Evolutionary conservation across 1,284 basidiomycete genomes (phyloP).

Genomic region (Mycocalia duriaeana): DNA sequence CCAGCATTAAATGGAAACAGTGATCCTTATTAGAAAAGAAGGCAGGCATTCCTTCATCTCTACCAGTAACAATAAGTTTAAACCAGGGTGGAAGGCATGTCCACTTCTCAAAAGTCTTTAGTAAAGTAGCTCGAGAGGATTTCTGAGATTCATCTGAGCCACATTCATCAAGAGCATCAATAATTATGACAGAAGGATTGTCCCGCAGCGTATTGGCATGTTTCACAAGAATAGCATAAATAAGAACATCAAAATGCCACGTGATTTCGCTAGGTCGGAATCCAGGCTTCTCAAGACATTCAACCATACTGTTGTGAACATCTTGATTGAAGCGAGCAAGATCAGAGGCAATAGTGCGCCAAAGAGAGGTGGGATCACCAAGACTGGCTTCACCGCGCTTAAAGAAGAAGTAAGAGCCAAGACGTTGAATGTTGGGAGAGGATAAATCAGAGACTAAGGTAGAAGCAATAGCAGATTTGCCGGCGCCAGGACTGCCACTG

Average conservation of each 20-base stretch:
- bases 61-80: conserved; percentile 1
- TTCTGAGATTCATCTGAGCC: not conserved
- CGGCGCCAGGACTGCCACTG: not conserved
- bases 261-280: not conserved
- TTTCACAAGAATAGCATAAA: not conserved
- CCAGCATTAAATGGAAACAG: not conserved
- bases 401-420: not conserved
- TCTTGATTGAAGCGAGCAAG: too few relatives aligned
- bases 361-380: not conserved
- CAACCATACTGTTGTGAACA: not conserved
- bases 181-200: not conserved
- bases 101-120: conserved; percentile 1
- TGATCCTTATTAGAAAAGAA: not conserved
- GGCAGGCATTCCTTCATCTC: not conserved
- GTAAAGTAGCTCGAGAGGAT: not conserved
- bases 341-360: not conserved
- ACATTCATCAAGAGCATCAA: conserved; percentile 4
- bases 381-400: not conserved
- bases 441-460: not conserved
- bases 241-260: not conserved
- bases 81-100: not conserved
- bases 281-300: not conserved
- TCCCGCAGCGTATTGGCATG: not conserved
- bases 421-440: not conserved
- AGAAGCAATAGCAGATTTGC: conserved; percentile 2